A percentile compares a stretch with the other conserved stretches of the same genome.
Conservation (phyloP, 495 filamentous ascomycete species). For the Hyaloscypha finlandica region DNA sequence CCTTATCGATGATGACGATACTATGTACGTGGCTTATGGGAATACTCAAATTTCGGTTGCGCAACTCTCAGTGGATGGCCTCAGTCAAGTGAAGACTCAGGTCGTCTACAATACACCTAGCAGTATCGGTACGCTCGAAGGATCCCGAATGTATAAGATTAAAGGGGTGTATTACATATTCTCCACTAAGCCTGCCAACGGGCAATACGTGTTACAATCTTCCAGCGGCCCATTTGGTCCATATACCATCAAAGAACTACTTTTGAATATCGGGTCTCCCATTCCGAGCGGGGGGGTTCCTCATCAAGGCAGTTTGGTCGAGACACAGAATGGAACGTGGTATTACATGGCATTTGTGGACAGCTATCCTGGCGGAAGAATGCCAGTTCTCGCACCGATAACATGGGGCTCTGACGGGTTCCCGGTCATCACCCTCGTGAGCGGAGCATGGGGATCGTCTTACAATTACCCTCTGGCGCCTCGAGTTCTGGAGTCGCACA, state of each 20-base stretch:
- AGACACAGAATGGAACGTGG: conserved; percentile 54
- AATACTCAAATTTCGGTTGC: conserved; percentile 50
- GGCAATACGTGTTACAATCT: conserved; percentile 48
- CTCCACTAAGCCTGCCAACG: conserved; percentile 37
- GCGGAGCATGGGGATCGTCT: conserved; percentile 46
- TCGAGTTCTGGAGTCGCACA: conserved; percentile 22
- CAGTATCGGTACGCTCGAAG: conserved; percentile 49
- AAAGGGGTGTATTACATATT: conserved; percentile 58
- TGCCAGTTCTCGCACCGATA: conserved; percentile 58
- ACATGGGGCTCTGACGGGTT: conserved; percentile 53
- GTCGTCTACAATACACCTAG: conserved; percentile 40
- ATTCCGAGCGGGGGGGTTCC: conserved; percentile 45
- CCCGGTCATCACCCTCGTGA: conserved; percentile 41
- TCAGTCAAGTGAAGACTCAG: conserved; percentile 45
- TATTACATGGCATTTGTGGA: conserved; percentile 61
- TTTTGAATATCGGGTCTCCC: conserved; percentile 41
- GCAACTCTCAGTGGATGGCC: conserved; percentile 49
- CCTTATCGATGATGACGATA: conserved; percentile 55
- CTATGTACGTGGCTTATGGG: conserved; percentile 59
- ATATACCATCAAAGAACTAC: conserved; percentile 44
- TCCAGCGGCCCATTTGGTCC: conserved; percentile 49
- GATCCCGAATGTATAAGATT: conserved; percentile 56
- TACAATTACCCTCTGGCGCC: conserved; percentile 45
- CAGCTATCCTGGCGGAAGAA: conserved; percentile 54
- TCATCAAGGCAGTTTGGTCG: conserved; percentile 60